Conservation (phyloP, 179 eudicot species). For the Drosera spatulata region DNA sequence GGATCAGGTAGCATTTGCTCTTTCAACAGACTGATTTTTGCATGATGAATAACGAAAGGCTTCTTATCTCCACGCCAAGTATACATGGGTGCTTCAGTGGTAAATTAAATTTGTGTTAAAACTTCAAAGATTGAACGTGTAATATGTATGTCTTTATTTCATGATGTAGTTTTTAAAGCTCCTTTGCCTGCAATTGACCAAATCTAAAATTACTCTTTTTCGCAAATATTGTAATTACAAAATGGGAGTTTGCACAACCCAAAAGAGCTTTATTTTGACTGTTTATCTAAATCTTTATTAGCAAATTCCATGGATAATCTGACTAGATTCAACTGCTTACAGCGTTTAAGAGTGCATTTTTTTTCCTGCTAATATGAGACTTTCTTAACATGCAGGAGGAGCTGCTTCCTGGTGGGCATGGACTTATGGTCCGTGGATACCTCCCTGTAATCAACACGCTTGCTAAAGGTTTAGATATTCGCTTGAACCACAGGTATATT, state of each 20-base stretch:
- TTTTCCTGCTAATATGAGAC: neutral
- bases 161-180: neutral
- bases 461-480: conserved; percentile 96
- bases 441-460: conserved; percentile 89
- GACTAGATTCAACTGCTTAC: too few relatives aligned
- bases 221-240: too few relatives aligned
- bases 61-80: too few relatives aligned
- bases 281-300: neutral
- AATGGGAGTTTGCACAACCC: too few relatives aligned
- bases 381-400: conserved; percentile 53
- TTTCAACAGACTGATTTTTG: neutral
- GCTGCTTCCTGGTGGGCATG: conserved; percentile 97
- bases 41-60: neutral
- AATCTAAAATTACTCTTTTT: neutral
- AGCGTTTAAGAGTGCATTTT: neutral
- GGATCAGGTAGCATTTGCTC: conserved; percentile 58
- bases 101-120: too few relatives aligned
- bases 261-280: neutral
- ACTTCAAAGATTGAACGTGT: too few relatives aligned
- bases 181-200: neutral
- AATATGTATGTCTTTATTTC: too few relatives aligned
- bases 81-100: too few relatives aligned
- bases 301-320: too few relatives aligned
- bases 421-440: conserved; percentile 97
- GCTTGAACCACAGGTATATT: conserved; percentile 65